Conservation (phyloP, 2,329 filamentous ascomycete genomes). For the Paraphaeosphaeria sporulosa region DNA sequence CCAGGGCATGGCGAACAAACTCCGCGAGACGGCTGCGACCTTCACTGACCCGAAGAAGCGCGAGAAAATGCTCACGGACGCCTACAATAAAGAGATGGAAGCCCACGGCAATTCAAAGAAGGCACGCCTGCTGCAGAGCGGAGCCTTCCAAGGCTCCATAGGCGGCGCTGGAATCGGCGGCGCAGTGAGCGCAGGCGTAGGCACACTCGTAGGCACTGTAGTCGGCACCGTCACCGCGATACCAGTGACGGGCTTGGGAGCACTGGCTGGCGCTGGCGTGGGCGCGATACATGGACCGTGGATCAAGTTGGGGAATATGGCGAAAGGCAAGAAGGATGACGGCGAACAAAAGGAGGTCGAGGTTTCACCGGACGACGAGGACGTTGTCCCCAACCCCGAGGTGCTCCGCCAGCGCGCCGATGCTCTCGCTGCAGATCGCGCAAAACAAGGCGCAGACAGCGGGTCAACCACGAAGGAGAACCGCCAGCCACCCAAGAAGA, state of each 20-base stretch:
- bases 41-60: constrained; percentile 44
- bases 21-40: constrained; percentile 33
- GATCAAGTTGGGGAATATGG: constrained; percentile 46
- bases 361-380: constrained; percentile 26
- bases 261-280: constrained; percentile 50
- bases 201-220: constrained; percentile 52
- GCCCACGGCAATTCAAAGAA: constrained; percentile 46
- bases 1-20: constrained; percentile 37
- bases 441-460: constrained; percentile 18
- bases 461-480: not conserved
- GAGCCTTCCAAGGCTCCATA: constrained; percentile 51
- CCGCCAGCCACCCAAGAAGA: constrained; percentile 8
- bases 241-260: constrained; percentile 50
- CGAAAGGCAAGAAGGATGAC: constrained; percentile 20
- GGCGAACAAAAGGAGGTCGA: constrained; percentile 16
- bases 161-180: constrained; percentile 54
- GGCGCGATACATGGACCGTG: constrained; percentile 54
- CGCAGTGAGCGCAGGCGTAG: constrained; percentile 51
- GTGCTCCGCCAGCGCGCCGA: constrained; percentile 34
- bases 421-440: constrained; percentile 28
- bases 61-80: constrained; percentile 44
- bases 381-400: constrained; percentile 37
- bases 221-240: constrained; percentile 51
- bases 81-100: constrained; percentile 44
- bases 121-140: constrained; percentile 41